A percentile compares a stretch with the other conserved stretches of the same genome.
phyloP scores from a whole-genome alignment of 148 eudicot genomes.

The Camellia lanceoleosa region DNA sequence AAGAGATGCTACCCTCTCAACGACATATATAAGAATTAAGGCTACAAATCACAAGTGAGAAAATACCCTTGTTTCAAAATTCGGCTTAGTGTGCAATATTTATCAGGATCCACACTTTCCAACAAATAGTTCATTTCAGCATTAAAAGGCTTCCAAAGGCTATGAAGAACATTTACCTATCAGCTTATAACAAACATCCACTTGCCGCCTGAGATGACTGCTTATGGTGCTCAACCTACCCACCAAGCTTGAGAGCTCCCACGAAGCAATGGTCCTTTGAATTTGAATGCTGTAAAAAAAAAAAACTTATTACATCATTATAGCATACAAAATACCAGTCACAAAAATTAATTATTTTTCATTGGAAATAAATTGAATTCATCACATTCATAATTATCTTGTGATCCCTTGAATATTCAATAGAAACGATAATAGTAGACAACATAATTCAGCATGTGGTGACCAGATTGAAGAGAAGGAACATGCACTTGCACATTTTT shows the following conservation, averaged over 20 bases:
- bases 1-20: too few species aligned
- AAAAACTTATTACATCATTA: not conserved
- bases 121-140: not conserved
- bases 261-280: conserved; percentile 34
- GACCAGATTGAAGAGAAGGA: conserved; percentile 36
- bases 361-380: not conserved
- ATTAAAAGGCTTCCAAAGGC: not conserved
- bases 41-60: too few species aligned
- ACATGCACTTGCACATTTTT: conserved; percentile 69
- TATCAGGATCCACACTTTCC: too few species aligned
- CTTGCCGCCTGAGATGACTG: conserved; percentile 34
- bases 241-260: conserved; percentile 52
- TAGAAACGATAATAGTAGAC: not conserved
- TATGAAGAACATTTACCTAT: conserved; percentile 38
- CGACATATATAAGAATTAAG: too few species aligned
- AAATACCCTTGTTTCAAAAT: too few species aligned
- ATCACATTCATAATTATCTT: not conserved
- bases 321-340: not conserved
- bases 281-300: conserved; percentile 36
- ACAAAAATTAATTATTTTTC: not conserved
- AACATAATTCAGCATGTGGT: not conserved
- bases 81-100: too few species aligned
- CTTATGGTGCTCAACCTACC: conserved; percentile 38
- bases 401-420: not conserved
- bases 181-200: conserved; percentile 39